Evolutionary conservation across 73 alveolate species (phyloP), one percentile per base, ranked within the genome.

Genomic region (Uronychia setigera): DNA sequence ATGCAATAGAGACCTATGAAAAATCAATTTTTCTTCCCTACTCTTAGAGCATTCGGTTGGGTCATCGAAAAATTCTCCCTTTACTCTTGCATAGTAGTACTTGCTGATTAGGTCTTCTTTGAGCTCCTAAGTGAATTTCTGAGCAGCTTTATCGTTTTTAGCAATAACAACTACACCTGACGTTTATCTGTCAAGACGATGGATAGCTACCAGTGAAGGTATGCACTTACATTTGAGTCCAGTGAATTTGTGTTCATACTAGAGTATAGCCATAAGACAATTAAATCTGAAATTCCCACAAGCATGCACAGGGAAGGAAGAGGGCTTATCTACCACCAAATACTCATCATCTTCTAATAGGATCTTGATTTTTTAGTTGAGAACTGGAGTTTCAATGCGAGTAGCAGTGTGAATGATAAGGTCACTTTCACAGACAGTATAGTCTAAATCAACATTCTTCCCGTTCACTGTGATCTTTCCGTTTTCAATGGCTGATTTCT

Each of bases 221-320:
- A n/a, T 57, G 26, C 33, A n/a, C 67, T 58, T 82, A 26, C 67
- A 0, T 1, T 91, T 86, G 31, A 95, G 84, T 34, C 93, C 97
- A 27, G 88, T 88, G 82, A 85, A 89, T 76, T 93, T 95, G 91
- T 86, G 83, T 79, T 98, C 99, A 89, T 91, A 87, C 84, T 93
- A 90, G 19, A 98, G 94, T 13, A 97, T 91, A 59, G 94, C 94
- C 31, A 87, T 94, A 26, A 98, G 88, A 29, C 99, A 88, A 88
- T 98, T 98, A 86, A 92, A 93, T 60, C 95, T 93, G 88, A 93
- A 98, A 32, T 93, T 98, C 0, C 99, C 99, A 29, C 99, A 92
- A 33, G 98, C 95, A 90, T 98, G 99, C 13, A 97, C 99, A 30
- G 99, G 99, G 96, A 97, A 93, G 5, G 99, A 97, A 29, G 99